Base-by-base conservation (phyloP, 2,329 filamentous ascomycete genomes). In the Phyllosticta citribraziliensis region DNA sequence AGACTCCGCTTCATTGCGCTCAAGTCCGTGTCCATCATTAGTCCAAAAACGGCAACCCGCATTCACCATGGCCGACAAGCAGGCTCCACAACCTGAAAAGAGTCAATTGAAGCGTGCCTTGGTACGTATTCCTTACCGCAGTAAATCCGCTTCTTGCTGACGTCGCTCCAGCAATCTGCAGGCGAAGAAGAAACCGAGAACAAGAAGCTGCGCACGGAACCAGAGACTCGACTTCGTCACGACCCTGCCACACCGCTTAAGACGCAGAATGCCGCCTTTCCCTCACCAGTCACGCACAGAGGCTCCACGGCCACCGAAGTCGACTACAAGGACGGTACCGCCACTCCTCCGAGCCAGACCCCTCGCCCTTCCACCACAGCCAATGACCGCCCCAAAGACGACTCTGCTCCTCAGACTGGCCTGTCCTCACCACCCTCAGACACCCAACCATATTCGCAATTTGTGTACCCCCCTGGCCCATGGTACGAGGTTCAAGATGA, bases 401-500 rank as follows among this genome's bases (percentile, higher is more conserved):
- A 65, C 62, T 67, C 67, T 53, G 53, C 66, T 65, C 22, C 66
- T 56, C 20, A 25, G 73, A 56, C 64, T 69, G 75, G 76, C 47
- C 72, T 82, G 4, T 84, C 82, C 2, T 85, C 84, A 22, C 89
- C 89, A 4, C 88, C 88, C 0, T 83, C 86, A 65, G 89, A 91
- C 69, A 92, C 88, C 0, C 89, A 92, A 70, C 81, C 86, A 0
- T 85, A 91, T 64, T 92, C 89, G 8, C 94, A 99, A 75, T 89
- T 88, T 69, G 76, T 89, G 47, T 86, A 90, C 66, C 86, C 88
- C 2, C 84, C 90, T 27, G 78, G 84, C 62, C 82, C 93, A 55
- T 86, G 86, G 11, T 89, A 92, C 65, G 91, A 96, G 61, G 89
- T 95, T 3, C 84, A 92, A 64, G 89, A 96, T 70, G 91, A 96